Conservation (phyloP, 2,329 filamentous ascomycete species). For the Ophiostoma montium region DNA sequence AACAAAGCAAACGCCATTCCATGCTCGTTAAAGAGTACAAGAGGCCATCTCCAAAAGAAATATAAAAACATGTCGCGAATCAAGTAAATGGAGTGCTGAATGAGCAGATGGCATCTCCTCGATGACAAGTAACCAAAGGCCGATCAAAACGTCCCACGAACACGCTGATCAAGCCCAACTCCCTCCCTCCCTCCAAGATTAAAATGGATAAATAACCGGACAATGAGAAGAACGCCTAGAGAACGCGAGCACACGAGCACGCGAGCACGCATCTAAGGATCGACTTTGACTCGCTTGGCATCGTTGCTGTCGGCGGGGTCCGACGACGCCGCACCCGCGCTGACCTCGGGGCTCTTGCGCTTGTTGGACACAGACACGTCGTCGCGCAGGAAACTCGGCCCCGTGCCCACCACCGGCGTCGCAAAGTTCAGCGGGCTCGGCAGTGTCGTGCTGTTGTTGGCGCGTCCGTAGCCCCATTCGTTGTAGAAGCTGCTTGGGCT, state of each 20-base stretch:
- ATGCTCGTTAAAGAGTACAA: too few relatives aligned
- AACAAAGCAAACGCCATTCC: too few relatives aligned
- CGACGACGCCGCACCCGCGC: constrained; percentile 23
- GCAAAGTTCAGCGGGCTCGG: constrained; percentile 88
- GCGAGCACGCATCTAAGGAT: constrained; percentile 20
- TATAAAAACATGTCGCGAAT: too few relatives aligned
- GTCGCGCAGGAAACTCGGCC: constrained; percentile 49
- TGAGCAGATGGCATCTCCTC: too few relatives aligned
- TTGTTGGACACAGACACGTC: constrained; percentile 31
- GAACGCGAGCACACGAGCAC: background rate
- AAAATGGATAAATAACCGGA: too few relatives aligned
- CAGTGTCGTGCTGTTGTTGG: constrained; percentile 66
- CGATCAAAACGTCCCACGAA: too few relatives aligned
- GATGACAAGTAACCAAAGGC: too few relatives aligned
- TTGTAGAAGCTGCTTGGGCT: constrained; percentile 88
- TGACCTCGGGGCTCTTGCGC: constrained; percentile 42
- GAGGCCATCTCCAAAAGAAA: too few relatives aligned
- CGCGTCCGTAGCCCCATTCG: constrained; percentile 65
- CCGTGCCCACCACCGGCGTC: constrained; percentile 55
- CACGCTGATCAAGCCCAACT: too few relatives aligned
- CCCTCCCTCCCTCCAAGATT: too few relatives aligned
- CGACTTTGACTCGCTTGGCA: constrained; percentile 39
- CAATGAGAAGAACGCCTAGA: background rate
- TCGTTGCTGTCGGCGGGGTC: constrained; percentile 31
- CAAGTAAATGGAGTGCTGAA: too few relatives aligned